A percentile compares a stretch with the other conserved stretches of the same genome.
These are phyloP conservation scores for Scheffersomyces stambukii DNA, from an alignment of 1,139 yeast genomes.

Conservation along the genomic window DNA sequence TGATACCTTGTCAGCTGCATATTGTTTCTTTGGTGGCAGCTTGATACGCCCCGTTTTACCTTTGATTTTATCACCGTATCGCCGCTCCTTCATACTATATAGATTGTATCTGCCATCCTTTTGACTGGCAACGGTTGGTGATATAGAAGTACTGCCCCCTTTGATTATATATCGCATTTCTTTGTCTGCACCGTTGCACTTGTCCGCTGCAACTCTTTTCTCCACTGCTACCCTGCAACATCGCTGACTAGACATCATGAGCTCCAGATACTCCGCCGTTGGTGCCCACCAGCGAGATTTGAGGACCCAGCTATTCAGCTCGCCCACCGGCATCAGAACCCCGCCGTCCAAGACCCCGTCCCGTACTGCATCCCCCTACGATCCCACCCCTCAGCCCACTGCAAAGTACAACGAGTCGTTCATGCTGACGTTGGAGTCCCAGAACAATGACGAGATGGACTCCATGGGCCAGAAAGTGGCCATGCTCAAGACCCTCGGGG, in stretches of 20 bases:
- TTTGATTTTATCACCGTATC: too few species aligned
- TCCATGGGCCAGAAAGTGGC: conserved; percentile 67
- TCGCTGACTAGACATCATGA: conserved; percentile 14
- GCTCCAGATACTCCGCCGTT: conserved; percentile 31
- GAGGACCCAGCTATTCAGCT: conserved; percentile 42
- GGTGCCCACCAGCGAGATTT: conserved; percentile 45
- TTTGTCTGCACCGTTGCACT: too few species aligned
- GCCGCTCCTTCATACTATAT: too few species aligned
- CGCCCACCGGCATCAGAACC: conserved; percentile 20
- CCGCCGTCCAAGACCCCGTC: conserved; percentile 22
- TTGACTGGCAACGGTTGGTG: too few species aligned
- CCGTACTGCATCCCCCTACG: conserved; percentile 51
- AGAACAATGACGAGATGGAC: conserved; percentile 73
- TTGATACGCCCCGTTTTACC: too few species aligned
- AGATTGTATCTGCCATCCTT: too few species aligned
- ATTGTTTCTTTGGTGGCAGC: too few species aligned
- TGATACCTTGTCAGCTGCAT: too few species aligned
- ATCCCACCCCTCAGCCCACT: conserved; percentile 21
- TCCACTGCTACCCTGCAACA: background rate
- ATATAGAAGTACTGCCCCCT: too few species aligned
- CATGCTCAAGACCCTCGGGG: conserved; percentile 65
- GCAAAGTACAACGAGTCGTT: conserved; percentile 53
- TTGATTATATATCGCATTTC: too few species aligned
- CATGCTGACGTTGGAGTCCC: conserved; percentile 73
- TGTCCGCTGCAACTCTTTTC: too few species aligned